Evolutionary conservation across 1,284 basidiomycete genomes (phyloP).

Genomic region (Naganishia cerealis): DNA sequence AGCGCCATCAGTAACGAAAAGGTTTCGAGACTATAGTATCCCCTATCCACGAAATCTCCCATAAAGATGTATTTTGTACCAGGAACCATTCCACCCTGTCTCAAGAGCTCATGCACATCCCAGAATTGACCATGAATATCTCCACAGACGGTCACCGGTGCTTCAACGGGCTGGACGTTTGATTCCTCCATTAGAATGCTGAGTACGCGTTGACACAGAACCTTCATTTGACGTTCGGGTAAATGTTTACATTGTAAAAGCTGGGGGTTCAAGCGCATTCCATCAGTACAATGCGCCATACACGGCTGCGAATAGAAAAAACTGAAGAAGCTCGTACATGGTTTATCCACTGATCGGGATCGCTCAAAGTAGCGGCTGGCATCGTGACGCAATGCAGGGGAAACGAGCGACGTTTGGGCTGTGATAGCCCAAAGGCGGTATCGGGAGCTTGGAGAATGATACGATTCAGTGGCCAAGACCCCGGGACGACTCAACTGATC

Average conservation of each 20-base stretch:
- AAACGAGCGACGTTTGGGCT: slow-evolving; percentile 5
- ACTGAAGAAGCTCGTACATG: slow-evolving; percentile 39
- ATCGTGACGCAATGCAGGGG: slow-evolving; percentile 3
- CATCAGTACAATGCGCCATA: slow-evolving; percentile 8
- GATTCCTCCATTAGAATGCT: slow-evolving; percentile 87
- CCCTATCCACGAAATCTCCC: slow-evolving; percentile 97
- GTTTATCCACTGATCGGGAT: slow-evolving; percentile 50
- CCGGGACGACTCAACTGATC: background rate
- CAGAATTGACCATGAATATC: slow-evolving; percentile 96
- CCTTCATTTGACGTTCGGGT: slow-evolving; percentile 87
- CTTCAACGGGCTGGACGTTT: slow-evolving; percentile 89
- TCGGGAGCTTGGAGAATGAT: background rate
- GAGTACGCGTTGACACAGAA: slow-evolving; percentile 81
- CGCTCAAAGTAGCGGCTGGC: slow-evolving; percentile 36
- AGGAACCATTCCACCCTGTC: slow-evolving; percentile 83
- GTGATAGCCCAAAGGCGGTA: slow-evolving; percentile 10
- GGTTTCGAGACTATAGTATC: slow-evolving; percentile 95
- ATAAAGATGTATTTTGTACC: slow-evolving; percentile 96
- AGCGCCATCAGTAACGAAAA: slow-evolving; percentile 83
- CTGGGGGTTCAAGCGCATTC: slow-evolving; percentile 53
- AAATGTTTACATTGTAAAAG: slow-evolving; percentile 81
- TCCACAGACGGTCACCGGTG: slow-evolving; percentile 87
- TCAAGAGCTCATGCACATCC: slow-evolving; percentile 85
- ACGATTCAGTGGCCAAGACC: background rate
- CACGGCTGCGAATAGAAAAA: background rate